Conservation (phyloP, 257 asterid species). For the Verbascum thapsus region DNA sequence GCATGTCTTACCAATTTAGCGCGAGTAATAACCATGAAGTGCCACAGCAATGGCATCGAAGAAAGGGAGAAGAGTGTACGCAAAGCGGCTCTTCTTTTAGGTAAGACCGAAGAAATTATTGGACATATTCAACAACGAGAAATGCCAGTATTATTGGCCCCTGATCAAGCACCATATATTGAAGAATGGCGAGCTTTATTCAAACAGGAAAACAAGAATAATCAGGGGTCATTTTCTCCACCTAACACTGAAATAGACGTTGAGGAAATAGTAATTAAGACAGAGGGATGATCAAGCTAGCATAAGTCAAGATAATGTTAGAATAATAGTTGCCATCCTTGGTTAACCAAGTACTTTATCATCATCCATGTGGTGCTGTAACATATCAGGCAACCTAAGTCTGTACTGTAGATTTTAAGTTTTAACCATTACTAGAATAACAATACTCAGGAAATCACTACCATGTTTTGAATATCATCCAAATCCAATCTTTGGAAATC, state of each 20-base stretch:
- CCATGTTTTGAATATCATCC: too few species aligned
- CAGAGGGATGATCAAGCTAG: too few species aligned
- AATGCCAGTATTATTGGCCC: slow-evolving; percentile 23
- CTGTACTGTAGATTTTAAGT: too few species aligned
- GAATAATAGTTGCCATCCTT: not conserved
- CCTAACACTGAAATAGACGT: slow-evolving; percentile 11
- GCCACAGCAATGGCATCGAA: slow-evolving; percentile 43
- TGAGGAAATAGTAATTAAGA: not conserved
- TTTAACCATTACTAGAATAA: too few species aligned
- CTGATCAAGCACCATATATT: slow-evolving; percentile 28
- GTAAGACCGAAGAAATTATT: slow-evolving; percentile 44
- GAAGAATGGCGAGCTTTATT: slow-evolving; percentile 42
- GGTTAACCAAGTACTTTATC: not conserved
- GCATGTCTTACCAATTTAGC: too few species aligned
- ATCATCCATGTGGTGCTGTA: slow-evolving; percentile 4
- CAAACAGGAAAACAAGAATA: slow-evolving; percentile 23
- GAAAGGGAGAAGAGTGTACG: slow-evolving; percentile 42
- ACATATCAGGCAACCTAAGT: too few species aligned
- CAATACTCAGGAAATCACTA: too few species aligned
- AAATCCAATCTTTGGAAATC: too few species aligned
- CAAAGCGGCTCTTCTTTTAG: slow-evolving; percentile 41
- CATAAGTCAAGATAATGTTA: not conserved
- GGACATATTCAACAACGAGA: slow-evolving; percentile 37
- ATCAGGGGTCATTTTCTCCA: not conserved
- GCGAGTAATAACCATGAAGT: slow-evolving; percentile 39